Evolutionary conservation across 2,329 filamentous ascomycete genomes (phyloP).

Genomic region (Cryphonectria carpinicola): DNA sequence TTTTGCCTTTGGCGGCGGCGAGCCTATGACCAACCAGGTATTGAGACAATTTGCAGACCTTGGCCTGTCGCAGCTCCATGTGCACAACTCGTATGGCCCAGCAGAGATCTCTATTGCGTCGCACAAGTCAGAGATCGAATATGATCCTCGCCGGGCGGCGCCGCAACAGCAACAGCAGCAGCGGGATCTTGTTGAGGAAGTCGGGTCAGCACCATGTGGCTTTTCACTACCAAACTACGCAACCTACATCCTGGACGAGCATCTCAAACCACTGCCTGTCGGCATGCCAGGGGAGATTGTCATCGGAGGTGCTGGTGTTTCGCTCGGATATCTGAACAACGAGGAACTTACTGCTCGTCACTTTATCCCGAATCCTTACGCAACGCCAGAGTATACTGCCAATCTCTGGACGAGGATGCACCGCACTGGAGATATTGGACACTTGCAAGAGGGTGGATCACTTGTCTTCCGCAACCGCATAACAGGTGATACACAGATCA

Average conservation of each 20-base stretch:
- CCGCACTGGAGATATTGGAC: conserved; percentile 46
- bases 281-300: conserved; percentile 47
- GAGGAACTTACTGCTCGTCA: conserved; percentile 27
- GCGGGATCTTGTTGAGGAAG: background rate
- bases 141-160: background rate
- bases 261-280: conserved; percentile 36
- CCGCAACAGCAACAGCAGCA: conserved; percentile 13
- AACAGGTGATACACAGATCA: conserved; percentile 48
- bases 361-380: background rate
- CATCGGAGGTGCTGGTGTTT: conserved; percentile 45
- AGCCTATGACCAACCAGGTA: conserved; percentile 31
- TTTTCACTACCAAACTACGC: conserved; percentile 36
- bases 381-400: conserved; percentile 17
- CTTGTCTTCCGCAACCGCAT: conserved; percentile 44
- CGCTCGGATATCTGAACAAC: conserved; percentile 43
- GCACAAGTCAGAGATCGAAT: conserved; percentile 23
- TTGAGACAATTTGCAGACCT: background rate
- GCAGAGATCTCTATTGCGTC: conserved; percentile 9
- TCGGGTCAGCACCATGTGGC: conserved; percentile 19
- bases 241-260: conserved; percentile 47
- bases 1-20: conserved; percentile 40
- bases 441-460: conserved; percentile 38
- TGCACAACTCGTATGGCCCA: conserved; percentile 22
- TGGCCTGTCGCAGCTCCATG: conserved; percentile 15
- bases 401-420: conserved; percentile 38